A percentile compares a stretch with the other conserved stretches of the same genome.
Evolutionary conservation across 1,139 yeast species (phyloP).

Genomic region (Lodderomyces theae): DNA sequence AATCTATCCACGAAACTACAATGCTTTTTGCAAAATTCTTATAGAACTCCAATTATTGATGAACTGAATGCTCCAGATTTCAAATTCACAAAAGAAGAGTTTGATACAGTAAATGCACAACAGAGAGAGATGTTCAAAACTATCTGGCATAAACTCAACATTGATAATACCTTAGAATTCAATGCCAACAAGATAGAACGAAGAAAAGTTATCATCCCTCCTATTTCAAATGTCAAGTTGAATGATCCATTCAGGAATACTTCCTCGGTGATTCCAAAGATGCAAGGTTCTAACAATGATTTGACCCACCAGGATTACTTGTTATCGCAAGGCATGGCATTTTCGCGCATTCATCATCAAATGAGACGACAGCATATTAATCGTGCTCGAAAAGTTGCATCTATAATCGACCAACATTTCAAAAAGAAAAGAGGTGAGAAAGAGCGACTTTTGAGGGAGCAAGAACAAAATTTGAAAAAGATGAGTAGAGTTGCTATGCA

Average conservation of each 20-base stretch:
- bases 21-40: slow-evolving; percentile 52
- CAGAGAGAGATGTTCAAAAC: slow-evolving; percentile 30
- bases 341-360: slow-evolving; percentile 71
- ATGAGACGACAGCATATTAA: slow-evolving; percentile 63
- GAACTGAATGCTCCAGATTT: slow-evolving; percentile 35
- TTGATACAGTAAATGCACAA: slow-evolving; percentile 28
- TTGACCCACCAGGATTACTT: slow-evolving; percentile 70
- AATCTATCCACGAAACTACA: slow-evolving; percentile 42
- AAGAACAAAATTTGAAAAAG: slow-evolving; percentile 62
- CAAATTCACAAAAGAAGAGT: slow-evolving; percentile 34
- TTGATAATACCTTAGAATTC: slow-evolving; percentile 39
- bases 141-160: slow-evolving; percentile 30
- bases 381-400: slow-evolving; percentile 71
- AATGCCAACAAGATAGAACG: slow-evolving; percentile 44
- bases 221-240: slow-evolving; percentile 33
- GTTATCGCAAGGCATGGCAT: slow-evolving; percentile 68
- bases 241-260: slow-evolving; percentile 41
- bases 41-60: slow-evolving; percentile 40
- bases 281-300: slow-evolving; percentile 39
- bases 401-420: slow-evolving; percentile 83
- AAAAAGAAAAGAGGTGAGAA: slow-evolving; percentile 84
- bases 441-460: slow-evolving; percentile 71
- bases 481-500: slow-evolving; percentile 78
- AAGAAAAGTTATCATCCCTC: slow-evolving; percentile 47
- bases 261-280: slow-evolving; percentile 38